Evolutionary conservation across 2,329 filamentous ascomycete species (phyloP), one percentile per base, ranked within the genome.

Genomic region (Tricladium varicosporioides): DNA sequence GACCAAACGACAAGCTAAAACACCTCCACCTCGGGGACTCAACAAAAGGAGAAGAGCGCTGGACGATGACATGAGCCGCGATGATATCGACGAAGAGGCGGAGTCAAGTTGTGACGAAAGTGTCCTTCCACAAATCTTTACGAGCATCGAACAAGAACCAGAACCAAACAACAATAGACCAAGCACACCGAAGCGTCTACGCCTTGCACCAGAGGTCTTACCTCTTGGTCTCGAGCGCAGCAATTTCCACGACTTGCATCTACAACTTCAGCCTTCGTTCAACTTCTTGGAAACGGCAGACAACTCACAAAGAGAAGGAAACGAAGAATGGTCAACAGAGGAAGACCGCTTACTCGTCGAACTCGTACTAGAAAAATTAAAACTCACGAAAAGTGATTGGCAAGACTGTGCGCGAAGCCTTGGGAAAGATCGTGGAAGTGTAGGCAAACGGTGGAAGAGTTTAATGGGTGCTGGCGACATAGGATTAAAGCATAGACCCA

Each of bases 281-380:
- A 54, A 36, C 16, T 27, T 5, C 16, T 14, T 33, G 46, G 45
- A 43, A n/a, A 14, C 27, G 47, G 58, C 1, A 19, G 53, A 15
- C 47, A 57, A 22, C 32, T 76, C n/a, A 40, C 70, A 78, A 31
- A 69, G 45, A 33, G 15, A 53, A 42, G n/a, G 14, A 14, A 18
- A 51, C n/a, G 53, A 48, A 56, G 72, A 73, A 42, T 88, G 85
- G 85, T 84, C 78, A 58, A 75, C 76, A 1, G 84, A 87, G 61
- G 84, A 88, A 60, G 85, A 88, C 69, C 77, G 83, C 56, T 76
- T 86, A 56, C 75, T 88, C 1, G 82, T 88, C n/a, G 84, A 87
- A 71, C 76, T 88, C 15, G 83, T 88, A 42, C 75, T 88, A 5
- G 83, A 86, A 68, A 87, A 87, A 74, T 76, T 88, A 54, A 81